These are phyloP conservation scores for Salix purpurea DNA, from an alignment of 345 rosid genomes.

Conservation along the genomic window DNA sequence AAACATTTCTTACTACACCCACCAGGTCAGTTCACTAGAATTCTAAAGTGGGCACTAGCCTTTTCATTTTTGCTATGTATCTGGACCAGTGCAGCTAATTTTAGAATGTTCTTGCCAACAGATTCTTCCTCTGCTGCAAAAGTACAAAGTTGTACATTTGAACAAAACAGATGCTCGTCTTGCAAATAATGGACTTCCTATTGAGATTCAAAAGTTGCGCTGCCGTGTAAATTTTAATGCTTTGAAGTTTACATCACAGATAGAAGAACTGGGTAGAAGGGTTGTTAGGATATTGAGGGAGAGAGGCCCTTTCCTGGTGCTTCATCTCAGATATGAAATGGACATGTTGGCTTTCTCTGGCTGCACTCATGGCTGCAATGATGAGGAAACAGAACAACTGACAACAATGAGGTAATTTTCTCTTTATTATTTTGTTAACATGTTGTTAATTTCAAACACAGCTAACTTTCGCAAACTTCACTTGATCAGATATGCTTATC, in stretches of 20 bases:
- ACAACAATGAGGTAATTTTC: slow-evolving; percentile 70
- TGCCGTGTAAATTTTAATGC: slow-evolving; percentile 86
- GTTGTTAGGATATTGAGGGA: slow-evolving; percentile 64
- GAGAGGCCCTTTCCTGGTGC: slow-evolving; percentile 81
- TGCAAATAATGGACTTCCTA: slow-evolving; percentile 76
- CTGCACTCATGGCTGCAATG: slow-evolving; percentile 84
- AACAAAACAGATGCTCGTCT: slow-evolving; percentile 89
- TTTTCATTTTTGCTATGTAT: not conserved
- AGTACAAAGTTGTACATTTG: slow-evolving; percentile 79
- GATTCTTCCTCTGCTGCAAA: slow-evolving; percentile 87
- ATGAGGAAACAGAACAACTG: slow-evolving; percentile 73
- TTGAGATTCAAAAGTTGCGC: slow-evolving; percentile 80
- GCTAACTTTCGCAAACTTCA: slow-evolving; percentile 1
- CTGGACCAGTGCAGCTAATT: slow-evolving; percentile 13
- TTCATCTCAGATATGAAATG: slow-evolving; percentile 97
- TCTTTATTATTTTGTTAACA: not conserved
- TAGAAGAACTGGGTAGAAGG: slow-evolving; percentile 79
- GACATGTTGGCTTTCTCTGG: slow-evolving; percentile 98
- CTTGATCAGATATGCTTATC: slow-evolving; percentile 64
- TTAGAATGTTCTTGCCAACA: slow-evolving; percentile 26
- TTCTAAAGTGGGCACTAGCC: not conserved
- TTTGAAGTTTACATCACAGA: slow-evolving; percentile 67
- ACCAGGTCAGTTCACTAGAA: slow-evolving; percentile 47
- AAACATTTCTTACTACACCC: slow-evolving; percentile 66
- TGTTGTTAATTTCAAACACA: not conserved